Percentiles rank a stretch among this genome's conserved stretches.
phyloP scores from a whole-genome alignment of 139 green algal genomes.

The Closterium sp. region DNA sequence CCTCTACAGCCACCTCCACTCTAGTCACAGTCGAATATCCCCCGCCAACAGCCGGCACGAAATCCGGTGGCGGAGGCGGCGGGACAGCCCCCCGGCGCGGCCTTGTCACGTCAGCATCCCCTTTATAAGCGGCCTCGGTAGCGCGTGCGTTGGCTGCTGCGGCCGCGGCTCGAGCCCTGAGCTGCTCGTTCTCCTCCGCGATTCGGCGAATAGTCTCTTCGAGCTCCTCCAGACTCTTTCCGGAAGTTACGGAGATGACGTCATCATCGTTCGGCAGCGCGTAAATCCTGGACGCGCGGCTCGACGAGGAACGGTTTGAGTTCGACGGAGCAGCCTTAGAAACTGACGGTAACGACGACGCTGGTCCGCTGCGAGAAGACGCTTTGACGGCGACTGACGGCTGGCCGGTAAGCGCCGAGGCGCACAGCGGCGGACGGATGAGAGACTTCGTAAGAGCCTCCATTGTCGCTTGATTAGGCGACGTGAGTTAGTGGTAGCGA shows the following conservation, averaged over 20 bases:
- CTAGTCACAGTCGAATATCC: neutral
- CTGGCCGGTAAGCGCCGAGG: neutral
- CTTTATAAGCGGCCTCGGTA: neutral
- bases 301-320: neutral
- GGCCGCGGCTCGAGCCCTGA: neutral
- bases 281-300: neutral
- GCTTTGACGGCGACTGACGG: neutral
- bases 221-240: conserved; percentile 21
- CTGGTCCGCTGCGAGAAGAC: neutral
- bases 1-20: neutral
- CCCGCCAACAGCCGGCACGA: neutral
- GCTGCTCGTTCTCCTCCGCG: conserved; percentile 17
- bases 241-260: neutral
- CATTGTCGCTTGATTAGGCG: neutral
- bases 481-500: too few relatives aligned
- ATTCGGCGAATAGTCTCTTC: conserved; percentile 10
- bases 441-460: neutral
- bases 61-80: neutral
- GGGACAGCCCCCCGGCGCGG: neutral
- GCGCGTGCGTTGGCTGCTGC: neutral
- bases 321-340: neutral
- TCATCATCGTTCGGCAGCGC: neutral
- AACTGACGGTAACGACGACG: neutral
- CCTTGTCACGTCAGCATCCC: conserved; percentile 10
- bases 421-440: neutral